Evolutionary conservation across 495 filamentous ascomycete genomes (phyloP).

Genomic region (Penicillium canescens): DNA sequence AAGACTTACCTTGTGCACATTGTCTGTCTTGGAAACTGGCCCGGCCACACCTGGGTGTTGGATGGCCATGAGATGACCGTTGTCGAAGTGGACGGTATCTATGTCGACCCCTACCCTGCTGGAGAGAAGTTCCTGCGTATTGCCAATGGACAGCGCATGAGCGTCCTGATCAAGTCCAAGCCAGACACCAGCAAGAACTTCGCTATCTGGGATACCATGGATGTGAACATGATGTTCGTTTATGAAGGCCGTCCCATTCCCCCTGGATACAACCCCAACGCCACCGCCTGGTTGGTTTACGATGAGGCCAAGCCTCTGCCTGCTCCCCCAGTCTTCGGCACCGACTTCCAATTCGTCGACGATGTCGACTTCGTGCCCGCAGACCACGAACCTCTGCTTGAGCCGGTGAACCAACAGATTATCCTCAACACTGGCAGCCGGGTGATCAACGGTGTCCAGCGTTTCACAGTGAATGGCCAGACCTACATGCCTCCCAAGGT

Average conservation of each 20-base stretch:
- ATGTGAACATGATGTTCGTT: constrained; percentile 55
- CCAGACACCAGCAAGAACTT: constrained; percentile 46
- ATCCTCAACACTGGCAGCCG: constrained; percentile 51
- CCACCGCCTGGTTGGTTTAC: constrained; percentile 79
- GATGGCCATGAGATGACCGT: constrained; percentile 60
- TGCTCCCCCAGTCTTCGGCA: constrained; percentile 50
- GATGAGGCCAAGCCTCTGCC: constrained; percentile 60
- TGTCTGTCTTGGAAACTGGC: constrained; percentile 64
- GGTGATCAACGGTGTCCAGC: constrained; percentile 58
- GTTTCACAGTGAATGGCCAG: constrained; percentile 47
- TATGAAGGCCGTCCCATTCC: constrained; percentile 35
- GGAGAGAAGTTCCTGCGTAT: constrained; percentile 60
- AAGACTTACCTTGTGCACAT: constrained; percentile 69
- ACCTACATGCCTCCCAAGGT: constrained; percentile 62
- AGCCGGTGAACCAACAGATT: constrained; percentile 35
- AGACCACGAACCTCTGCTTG: constrained; percentile 56
- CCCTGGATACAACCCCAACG: constrained; percentile 62
- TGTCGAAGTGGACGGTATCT: constrained; percentile 75
- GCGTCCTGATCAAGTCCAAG: constrained; percentile 62
- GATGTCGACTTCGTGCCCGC: constrained; percentile 69
- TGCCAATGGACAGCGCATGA: constrained; percentile 69
- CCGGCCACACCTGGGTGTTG: constrained; percentile 54
- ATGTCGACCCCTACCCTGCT: constrained; percentile 52
- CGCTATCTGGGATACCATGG: constrained; percentile 58
- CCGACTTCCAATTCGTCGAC: constrained; percentile 64